phyloP scores from a whole-genome alignment of 257 asterid species.

The Nicotiana tabacum region DNA sequence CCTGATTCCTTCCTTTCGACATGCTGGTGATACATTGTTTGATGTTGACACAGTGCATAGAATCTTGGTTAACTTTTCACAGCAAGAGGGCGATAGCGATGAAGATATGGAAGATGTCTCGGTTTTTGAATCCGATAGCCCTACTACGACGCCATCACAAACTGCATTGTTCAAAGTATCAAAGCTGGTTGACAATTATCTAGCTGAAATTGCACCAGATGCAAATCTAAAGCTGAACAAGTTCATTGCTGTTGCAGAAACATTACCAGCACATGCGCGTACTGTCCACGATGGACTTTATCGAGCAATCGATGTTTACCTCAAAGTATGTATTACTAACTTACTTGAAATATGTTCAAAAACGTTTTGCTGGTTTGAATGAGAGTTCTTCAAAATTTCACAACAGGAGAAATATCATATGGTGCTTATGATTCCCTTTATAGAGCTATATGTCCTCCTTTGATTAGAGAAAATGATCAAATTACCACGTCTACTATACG shows the following conservation, averaged over 20 bases:
- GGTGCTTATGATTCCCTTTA: not conserved
- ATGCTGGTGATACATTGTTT: constrained; percentile 78
- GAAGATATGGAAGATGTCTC: constrained; percentile 78
- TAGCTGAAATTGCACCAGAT: constrained; percentile 92
- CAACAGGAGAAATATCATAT: not conserved
- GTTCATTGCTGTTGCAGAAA: constrained; percentile 81
- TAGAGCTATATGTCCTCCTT: not conserved
- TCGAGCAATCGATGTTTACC: constrained; percentile 86
- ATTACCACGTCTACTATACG: not conserved
- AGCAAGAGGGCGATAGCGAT: constrained; percentile 64
- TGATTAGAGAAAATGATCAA: not conserved
- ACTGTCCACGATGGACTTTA: constrained; percentile 72
- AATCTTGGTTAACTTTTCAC: constrained; percentile 68
- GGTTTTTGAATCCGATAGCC: constrained; percentile 65
- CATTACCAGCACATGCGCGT: constrained; percentile 78
- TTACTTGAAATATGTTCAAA: not conserved
- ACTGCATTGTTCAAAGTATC: constrained; percentile 72
- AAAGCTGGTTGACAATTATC: constrained; percentile 69
- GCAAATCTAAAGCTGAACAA: constrained; percentile 72
- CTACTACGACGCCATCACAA: constrained; percentile 71
- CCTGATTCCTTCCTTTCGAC: constrained; percentile 71
- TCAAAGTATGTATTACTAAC: constrained; percentile 50
- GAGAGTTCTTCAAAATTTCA: not conserved
- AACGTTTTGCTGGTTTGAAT: not conserved
- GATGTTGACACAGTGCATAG: constrained; percentile 85